Conservation (phyloP, 208 protist genomes). For the Crithidia acanthocephali region DNA sequence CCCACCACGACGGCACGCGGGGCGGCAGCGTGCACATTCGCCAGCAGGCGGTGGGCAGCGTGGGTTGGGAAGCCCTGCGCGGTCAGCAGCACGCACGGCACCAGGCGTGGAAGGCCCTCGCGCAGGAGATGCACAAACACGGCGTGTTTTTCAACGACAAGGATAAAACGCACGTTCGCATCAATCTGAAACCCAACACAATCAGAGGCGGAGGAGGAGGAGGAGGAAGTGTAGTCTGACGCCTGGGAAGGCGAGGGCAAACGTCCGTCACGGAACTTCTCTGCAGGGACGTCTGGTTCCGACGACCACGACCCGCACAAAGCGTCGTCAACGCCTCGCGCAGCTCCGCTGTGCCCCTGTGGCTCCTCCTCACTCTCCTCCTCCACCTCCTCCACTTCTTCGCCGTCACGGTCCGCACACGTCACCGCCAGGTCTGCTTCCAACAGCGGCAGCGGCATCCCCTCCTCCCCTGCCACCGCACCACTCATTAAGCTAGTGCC, state of each 20-base stretch:
- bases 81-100: conserved; percentile 84
- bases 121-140: conserved; percentile 76
- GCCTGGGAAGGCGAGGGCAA: too few relatives aligned
- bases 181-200: conserved; percentile 31
- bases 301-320: too few relatives aligned
- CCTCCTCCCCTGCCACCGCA: conserved; percentile 17
- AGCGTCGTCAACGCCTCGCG: too few relatives aligned
- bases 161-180: conserved; percentile 57
- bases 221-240: neutral
- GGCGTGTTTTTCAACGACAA: conserved; percentile 90
- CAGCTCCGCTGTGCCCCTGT: too few relatives aligned
- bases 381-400: neutral
- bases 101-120: conserved; percentile 43
- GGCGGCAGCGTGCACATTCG: conserved; percentile 54
- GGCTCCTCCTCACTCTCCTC: too few relatives aligned
- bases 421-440: conserved; percentile 16
- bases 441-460: conserved; percentile 33
- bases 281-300: too few relatives aligned
- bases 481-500: conserved; percentile 34
- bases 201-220: neutral
- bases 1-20: conserved; percentile 67
- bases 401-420: neutral
- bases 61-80: conserved; percentile 80
- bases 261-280: too few relatives aligned
- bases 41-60: conserved; percentile 63